Conservation (phyloP, 73 alveolate genomes). For the Uronychia binucleata region DNA sequence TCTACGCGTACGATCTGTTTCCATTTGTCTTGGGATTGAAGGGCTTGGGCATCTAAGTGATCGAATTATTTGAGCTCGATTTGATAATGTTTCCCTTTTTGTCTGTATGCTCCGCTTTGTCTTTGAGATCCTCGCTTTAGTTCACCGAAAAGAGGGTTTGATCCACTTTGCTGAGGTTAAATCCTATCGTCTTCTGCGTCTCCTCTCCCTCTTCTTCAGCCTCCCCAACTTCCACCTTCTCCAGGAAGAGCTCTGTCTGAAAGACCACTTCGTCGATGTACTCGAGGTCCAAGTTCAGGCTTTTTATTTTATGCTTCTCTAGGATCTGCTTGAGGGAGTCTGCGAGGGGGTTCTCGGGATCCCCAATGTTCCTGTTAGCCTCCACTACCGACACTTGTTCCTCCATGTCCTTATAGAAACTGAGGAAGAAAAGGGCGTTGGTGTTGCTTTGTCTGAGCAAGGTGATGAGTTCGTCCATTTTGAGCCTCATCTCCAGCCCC, state of each 20-base stretch:
- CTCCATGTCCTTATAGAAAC: not conserved
- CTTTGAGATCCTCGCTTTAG: too few relatives aligned
- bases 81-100: too few relatives aligned
- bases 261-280: not conserved
- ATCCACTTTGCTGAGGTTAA: too few relatives aligned
- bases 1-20: too few relatives aligned
- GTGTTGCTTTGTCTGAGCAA: not conserved
- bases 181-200: too few relatives aligned
- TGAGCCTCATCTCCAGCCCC: not conserved
- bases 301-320: not conserved
- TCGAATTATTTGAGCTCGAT: too few relatives aligned
- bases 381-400: not conserved
- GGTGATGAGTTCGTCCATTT: not conserved
- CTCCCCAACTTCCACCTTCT: not conserved
- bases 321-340: not conserved
- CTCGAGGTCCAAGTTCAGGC: not conserved
- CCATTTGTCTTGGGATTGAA: too few relatives aligned
- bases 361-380: not conserved
- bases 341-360: not conserved
- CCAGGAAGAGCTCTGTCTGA: not conserved
- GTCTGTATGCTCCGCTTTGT: too few relatives aligned
- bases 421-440: not conserved
- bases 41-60: too few relatives aligned
- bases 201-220: too few relatives aligned
- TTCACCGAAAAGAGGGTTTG: too few relatives aligned